Conservation (phyloP, 2,329 filamentous ascomycete genomes). For the Neocucurbitaria cava region DNA sequence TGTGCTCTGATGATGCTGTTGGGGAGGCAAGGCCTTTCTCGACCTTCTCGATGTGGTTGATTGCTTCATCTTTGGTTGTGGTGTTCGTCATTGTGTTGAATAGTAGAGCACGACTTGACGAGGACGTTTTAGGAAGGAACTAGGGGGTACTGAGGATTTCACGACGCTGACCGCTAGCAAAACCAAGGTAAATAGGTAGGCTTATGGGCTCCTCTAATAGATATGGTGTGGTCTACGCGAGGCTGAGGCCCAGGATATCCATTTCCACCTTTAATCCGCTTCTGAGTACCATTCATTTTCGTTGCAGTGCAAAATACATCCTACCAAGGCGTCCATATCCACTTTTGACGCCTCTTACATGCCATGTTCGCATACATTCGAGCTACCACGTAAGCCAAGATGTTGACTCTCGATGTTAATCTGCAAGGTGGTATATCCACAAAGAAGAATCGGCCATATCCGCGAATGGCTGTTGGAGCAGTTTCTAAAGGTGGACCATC, state of each 20-base stretch:
- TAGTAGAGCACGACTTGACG: not conserved
- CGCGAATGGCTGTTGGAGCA: not conserved
- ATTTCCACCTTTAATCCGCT: not conserved
- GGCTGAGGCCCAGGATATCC: not conserved
- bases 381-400: conserved; percentile 1
- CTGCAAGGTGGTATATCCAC: not conserved
- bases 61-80: conserved; percentile 19
- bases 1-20: conserved; percentile 14
- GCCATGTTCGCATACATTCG: not conserved
- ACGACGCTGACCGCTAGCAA: not conserved
- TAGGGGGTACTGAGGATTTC: not conserved
- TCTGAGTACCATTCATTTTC: not conserved
- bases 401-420: not conserved
- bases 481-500: not conserved
- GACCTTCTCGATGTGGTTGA: conserved; percentile 25
- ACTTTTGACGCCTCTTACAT: not conserved
- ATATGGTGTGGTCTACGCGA: not conserved
- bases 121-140: not conserved
- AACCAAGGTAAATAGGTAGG: not conserved
- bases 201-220: not conserved
- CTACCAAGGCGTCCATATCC: not conserved
- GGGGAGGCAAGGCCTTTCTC: conserved; percentile 24
- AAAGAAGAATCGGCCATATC: not conserved
- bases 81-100: conserved; percentile 16
- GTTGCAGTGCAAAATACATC: not conserved